Base-by-base conservation (phyloP, 2,329 filamentous ascomycete species). In the Alternaria solani region DNA sequence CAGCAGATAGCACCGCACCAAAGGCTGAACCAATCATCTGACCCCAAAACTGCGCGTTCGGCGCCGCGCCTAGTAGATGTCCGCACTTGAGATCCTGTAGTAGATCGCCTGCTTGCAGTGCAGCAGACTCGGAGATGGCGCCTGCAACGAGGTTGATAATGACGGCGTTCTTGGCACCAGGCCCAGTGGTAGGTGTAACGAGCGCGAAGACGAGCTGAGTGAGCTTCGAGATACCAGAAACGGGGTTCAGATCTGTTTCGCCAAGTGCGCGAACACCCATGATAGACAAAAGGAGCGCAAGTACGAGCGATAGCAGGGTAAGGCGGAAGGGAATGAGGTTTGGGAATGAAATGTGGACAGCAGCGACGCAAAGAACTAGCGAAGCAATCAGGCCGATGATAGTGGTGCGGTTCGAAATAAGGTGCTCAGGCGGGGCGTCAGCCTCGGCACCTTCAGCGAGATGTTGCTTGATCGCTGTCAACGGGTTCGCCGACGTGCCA, bases 21-120 rank as follows among this genome's bases (percentile, higher is more conserved):
- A 92, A 88, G 0, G 92, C 90, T 36, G 91, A 92, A 5, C 95
- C 95, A 54, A 99, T 94, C 20, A 98, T 87, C 75, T 99, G 95
- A 1, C 95, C 95, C 85, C 92, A 97, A 76, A 99, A 99, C 73
- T 99, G 95, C 0, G 95, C 95, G 69, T 91, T 95, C 0, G 95
- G 95, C 4, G 93, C 91, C 0, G 95, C 95, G 11, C 94, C 94
- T 1, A 99, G 86, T 0, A 99, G 82, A 78, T 99, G 94, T 0
- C 95, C 95, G 0, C 95, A 97, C 78, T 99, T 99, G 30, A 99
- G 86, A 75, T 99, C 95, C 76, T 99, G 95, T 86, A 99, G 92
- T 56, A 99, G 87, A 78, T 99, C 95, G 8, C 95, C 95, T 3
- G 95, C 94, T 81, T 99, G 95, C 5, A 98, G 83, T 4, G 95